phyloP scores from a whole-genome alignment of 1,139 yeast species.

The Kurtzmaniella quercitrusa region DNA sequence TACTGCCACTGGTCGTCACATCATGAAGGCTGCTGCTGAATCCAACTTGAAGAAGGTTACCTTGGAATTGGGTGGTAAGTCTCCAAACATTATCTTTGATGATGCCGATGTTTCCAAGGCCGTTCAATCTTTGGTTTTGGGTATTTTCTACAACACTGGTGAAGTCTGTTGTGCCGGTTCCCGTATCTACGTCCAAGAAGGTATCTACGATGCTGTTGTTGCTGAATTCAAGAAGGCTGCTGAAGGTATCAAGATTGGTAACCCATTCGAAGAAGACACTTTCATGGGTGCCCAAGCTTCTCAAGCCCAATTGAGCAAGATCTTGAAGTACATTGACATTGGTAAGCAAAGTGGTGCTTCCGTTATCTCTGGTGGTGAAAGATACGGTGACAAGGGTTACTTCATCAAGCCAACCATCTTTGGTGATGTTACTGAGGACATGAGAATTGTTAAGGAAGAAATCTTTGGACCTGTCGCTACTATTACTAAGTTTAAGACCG shows the following conservation, averaged over 20 bases:
- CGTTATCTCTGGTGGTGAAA: constrained; percentile 21
- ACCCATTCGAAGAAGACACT: constrained; percentile 60
- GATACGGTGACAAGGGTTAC: constrained; percentile 21
- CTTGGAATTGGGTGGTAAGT: constrained; percentile 83
- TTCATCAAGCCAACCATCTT: constrained; percentile 25
- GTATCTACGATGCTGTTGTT: constrained; percentile 57
- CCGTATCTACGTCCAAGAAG: constrained; percentile 66
- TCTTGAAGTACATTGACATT: constrained; percentile 56
- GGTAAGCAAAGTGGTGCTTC: constrained; percentile 52
- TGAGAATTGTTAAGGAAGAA: constrained; percentile 26
- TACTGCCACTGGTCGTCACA: constrained; percentile 73
- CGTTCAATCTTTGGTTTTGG: constrained; percentile 30
- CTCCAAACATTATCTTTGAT: constrained; percentile 73
- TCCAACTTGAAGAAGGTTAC: constrained; percentile 76
- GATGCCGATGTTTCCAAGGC: constrained; percentile 69
- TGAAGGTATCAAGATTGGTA: constrained; percentile 53
- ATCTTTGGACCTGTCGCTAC: constrained; percentile 28
- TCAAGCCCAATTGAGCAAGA: constrained; percentile 61
- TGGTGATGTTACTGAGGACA: constrained; percentile 22
- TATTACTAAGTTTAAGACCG: constrained; percentile 23
- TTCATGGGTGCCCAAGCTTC: constrained; percentile 81
- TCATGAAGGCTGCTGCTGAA: constrained; percentile 67
- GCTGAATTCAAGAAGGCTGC: constrained; percentile 52
- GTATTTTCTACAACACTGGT: constrained; percentile 59
- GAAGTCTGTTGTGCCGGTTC: constrained; percentile 80